These are phyloP conservation scores for Pilobolus umbonatus DNA, from an alignment of 192 early-diverging fungal species.

Conservation along the genomic window DNA sequence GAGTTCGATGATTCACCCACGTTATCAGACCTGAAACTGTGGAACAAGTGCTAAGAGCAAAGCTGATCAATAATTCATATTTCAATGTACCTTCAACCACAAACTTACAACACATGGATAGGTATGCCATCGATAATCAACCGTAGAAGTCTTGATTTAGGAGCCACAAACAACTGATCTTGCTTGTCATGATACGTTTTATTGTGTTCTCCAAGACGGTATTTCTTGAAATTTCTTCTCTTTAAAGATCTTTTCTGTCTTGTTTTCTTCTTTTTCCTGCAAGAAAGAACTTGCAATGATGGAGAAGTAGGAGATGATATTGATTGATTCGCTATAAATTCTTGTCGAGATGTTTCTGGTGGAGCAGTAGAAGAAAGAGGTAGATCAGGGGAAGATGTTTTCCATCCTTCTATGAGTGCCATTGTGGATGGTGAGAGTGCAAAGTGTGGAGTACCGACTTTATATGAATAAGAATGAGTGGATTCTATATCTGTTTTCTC, in stretches of 20 bases:
- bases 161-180: slow-evolving; percentile 17
- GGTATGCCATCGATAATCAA: slow-evolving; percentile 52
- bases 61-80: too few species aligned
- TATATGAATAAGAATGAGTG: too few species aligned
- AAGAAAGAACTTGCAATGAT: too few species aligned
- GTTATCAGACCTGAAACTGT: slow-evolving; percentile 39
- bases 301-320: too few species aligned
- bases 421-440: slow-evolving; percentile 12
- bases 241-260: background rate
- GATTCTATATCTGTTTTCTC: too few species aligned
- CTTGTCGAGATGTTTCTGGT: background rate
- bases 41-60: slow-evolving; percentile 40
- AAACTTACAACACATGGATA: slow-evolving; percentile 51
- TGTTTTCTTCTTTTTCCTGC: too few species aligned
- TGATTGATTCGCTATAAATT: background rate
- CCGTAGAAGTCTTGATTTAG: slow-evolving; percentile 42
- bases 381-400: slow-evolving; percentile 14
- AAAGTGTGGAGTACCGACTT: too few species aligned
- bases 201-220: slow-evolving; percentile 1
- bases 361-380: slow-evolving; percentile 21
- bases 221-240: slow-evolving; percentile 1
- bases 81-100: background rate
- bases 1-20: slow-evolving; percentile 49
- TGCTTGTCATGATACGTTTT: background rate
- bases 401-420: slow-evolving; percentile 17